Evolutionary conservation across 352 stramenopile genomes (phyloP), one percentile per base, ranked within the genome.

Genomic region (Globisporangium cylindrosporum): DNA sequence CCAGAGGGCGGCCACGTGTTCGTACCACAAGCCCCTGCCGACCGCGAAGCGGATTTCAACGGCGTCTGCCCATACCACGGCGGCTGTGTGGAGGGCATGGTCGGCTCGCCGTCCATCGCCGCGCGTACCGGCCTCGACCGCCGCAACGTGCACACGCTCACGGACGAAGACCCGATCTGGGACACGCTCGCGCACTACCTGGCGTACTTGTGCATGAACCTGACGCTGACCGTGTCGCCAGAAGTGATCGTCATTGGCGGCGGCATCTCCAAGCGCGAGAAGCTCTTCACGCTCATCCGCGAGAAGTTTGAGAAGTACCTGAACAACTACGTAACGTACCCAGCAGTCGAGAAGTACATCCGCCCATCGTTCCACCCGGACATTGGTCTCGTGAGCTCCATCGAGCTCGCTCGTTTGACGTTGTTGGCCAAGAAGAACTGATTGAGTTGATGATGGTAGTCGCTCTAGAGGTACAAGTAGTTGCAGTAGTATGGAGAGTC

Each of bases 171-270:
- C 76, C 75, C 78, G 2, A 77, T 99, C 36, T 99, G 96, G 96
- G 84, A 96, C 70, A 95, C 95, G 62, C 89, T 97, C 25, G 94
- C 96, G 4, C 97, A 99, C 80, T 97, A 98, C 72, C 80, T 99
- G 68, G 96, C 92, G 51, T 95, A 97, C 76, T 75, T 98, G 22
- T 99, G 96, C 78, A 87, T 91, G 18, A 98, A 97, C 67, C 75
- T 99, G 34, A 89, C 97, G 27, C 89, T 99, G 61, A 84, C 93
- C 8, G 91, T 90, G 53, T 98, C 93, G 18, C 89, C 96, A 9
- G 83, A 99, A 71, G 90, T 94, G 51, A 99, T 99, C 73, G 93
- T 98, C 7, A 91, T 99, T 54, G 94, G 94, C 62, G 97, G 96
- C 60, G 97, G 97, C 61, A 91, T 99, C 55, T 90, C 98, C 71